Evolutionary conservation across 2,329 filamentous ascomycete species (phyloP).

Genomic region (Cadophora luteo-olivacea): DNA sequence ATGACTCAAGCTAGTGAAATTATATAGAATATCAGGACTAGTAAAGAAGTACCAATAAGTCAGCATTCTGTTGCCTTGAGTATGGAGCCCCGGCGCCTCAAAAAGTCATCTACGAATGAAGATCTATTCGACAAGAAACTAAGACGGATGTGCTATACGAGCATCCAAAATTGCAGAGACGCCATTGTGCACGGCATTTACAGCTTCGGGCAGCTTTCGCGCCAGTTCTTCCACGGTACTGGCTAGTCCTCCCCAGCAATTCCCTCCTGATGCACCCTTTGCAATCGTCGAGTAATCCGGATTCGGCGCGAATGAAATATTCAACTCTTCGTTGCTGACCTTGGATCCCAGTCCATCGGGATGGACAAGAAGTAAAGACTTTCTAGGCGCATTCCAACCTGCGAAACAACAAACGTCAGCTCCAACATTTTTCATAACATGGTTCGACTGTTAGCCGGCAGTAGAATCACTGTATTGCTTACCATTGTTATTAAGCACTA

Average conservation of each 20-base stretch:
- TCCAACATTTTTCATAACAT: not conserved
- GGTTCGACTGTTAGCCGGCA: not conserved
- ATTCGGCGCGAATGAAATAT: constrained; percentile 69
- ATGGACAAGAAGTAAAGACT: constrained; percentile 69
- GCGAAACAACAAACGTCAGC: not conserved
- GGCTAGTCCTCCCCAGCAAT: constrained; percentile 64
- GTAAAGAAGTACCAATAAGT: too few species aligned
- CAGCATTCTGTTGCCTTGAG: too few species aligned
- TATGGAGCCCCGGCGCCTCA: too few species aligned
- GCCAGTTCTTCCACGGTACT: not conserved
- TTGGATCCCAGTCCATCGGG: constrained; percentile 67
- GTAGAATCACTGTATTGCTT: not conserved
- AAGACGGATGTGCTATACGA: not conserved
- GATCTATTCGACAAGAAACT: too few species aligned
- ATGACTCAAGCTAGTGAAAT: too few species aligned
- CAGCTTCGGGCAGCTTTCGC: not conserved
- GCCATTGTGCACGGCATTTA: not conserved
- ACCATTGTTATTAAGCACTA: constrained; percentile 72
- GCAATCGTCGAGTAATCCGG: constrained; percentile 74
- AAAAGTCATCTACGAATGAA: too few species aligned
- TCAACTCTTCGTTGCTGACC: constrained; percentile 67
- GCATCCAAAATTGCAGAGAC: not conserved
- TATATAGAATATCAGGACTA: too few species aligned
- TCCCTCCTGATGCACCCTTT: constrained; percentile 66
- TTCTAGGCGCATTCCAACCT: constrained; percentile 71